phyloP scores from a whole-genome alignment of 305 asterid species.

The Petunia hybrid region DNA sequence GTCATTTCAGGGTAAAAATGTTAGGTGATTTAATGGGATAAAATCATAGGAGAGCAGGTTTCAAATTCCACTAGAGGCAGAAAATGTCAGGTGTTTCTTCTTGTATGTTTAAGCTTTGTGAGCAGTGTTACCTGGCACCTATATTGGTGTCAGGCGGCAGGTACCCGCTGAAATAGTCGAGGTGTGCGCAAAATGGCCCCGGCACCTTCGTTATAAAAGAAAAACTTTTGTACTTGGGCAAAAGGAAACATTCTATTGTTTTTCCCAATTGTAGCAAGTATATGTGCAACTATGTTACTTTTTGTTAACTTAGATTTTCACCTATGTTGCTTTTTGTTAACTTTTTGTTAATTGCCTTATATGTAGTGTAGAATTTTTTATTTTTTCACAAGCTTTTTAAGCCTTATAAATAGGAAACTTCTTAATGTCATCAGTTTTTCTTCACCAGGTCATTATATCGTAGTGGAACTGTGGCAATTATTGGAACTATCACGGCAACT shows the following conservation, averaged over 20 bases:
- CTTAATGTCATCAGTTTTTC: neutral
- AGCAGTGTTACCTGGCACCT: neutral
- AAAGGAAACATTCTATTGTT: neutral
- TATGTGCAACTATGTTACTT: neutral
- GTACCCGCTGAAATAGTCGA: neutral
- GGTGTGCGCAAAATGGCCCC: neutral
- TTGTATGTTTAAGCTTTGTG: neutral
- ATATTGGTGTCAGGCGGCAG: neutral
- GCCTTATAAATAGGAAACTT: neutral
- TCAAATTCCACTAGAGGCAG: no score
- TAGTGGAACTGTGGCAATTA: constrained; percentile 87
- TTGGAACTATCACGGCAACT: constrained; percentile 82
- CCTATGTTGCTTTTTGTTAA: neutral
- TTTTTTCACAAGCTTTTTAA: neutral
- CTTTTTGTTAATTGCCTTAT: neutral
- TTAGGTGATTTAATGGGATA: no score
- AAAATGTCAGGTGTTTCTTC: no score
- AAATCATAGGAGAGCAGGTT: no score
- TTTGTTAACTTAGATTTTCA: neutral
- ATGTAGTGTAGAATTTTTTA: neutral
- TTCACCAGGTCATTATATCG: constrained; percentile 73
- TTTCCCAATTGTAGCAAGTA: neutral
- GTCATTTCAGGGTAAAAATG: neutral
- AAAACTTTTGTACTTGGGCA: neutral
- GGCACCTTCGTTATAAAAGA: neutral